phyloP scores from a whole-genome alignment of 2,329 filamentous ascomycete genomes.

The Exophiala calicioides region DNA sequence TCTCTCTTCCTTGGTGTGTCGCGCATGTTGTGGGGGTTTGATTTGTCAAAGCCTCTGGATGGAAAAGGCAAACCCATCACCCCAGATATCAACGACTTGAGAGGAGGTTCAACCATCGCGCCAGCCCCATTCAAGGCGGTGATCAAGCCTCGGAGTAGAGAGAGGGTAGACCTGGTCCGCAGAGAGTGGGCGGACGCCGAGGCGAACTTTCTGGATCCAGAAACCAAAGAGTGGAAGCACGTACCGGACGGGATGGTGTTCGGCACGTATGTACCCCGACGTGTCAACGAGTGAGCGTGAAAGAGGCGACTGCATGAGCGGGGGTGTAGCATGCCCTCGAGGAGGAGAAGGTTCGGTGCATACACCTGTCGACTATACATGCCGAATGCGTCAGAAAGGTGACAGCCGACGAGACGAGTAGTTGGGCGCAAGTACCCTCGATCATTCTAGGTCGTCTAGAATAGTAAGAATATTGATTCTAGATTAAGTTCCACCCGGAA shows the following conservation, averaged over 20 bases:
- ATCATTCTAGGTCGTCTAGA: too few species aligned
- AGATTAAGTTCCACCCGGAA: too few species aligned
- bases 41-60: conserved; percentile 29
- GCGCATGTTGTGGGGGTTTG: conserved; percentile 36
- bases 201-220: conserved; percentile 29
- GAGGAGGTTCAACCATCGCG: background rate
- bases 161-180: conserved; percentile 3
- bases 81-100: conserved; percentile 17
- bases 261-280: too few species aligned
- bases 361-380: too few species aligned
- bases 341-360: too few species aligned
- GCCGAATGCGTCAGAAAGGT: too few species aligned
- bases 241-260: conserved; percentile 27
- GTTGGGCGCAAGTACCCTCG: too few species aligned
- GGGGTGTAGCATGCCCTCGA: too few species aligned
- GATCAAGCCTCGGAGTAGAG: conserved; percentile 11
- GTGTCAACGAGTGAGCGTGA: too few species aligned
- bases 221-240: conserved; percentile 35
- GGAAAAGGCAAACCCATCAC: conserved; percentile 14
- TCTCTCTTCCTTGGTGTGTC: conserved; percentile 33
- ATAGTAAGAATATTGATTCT: too few species aligned
- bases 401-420: too few species aligned
- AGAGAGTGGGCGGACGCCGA: background rate
- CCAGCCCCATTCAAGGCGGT: conserved; percentile 2
- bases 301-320: too few species aligned